A percentile compares a stretch with the other conserved stretches of the same genome.
Evolutionary conservation across 805 yeast genomes (phyloP).

Genomic region (Candida tammaniensis): DNA sequence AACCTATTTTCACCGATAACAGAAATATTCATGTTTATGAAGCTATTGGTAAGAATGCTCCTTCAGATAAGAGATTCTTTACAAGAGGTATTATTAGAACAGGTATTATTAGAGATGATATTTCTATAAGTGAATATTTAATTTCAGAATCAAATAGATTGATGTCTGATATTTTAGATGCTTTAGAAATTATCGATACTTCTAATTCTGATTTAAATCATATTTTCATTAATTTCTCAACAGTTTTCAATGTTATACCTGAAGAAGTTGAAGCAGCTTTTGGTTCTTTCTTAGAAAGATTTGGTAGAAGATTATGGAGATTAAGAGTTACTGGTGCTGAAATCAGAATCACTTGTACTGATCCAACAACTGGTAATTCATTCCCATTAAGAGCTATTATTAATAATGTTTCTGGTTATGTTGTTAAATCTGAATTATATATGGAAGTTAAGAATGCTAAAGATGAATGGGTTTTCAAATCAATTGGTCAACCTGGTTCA

Average conservation of each 20-base stretch:
- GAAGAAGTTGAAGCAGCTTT: constrained; percentile 96
- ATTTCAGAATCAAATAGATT: constrained; percentile 95
- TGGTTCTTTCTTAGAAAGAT: constrained; percentile 96
- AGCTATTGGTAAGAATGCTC: constrained; percentile 90
- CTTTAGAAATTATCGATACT: constrained; percentile 90
- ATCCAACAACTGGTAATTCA: constrained; percentile 80
- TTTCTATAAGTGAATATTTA: constrained; percentile 88
- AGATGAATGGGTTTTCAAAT: constrained; percentile 97
- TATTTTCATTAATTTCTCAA: constrained; percentile 94
- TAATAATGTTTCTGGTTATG: constrained; percentile 95
- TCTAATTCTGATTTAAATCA: constrained; percentile 95
- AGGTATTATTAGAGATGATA: constrained; percentile 89
- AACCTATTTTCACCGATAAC: constrained; percentile 93
- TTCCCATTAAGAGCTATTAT: constrained; percentile 97
- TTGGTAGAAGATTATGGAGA: constrained; percentile 96
- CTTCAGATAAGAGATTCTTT: constrained; percentile 92
- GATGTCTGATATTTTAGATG: constrained; percentile 94
- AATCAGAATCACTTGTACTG: constrained; percentile 92
- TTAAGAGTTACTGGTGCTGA: constrained; percentile 96
- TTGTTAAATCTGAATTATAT: constrained; percentile 91
- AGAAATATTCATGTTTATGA: constrained; percentile 97
- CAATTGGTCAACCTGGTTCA: constrained; percentile 90
- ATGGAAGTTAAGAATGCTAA: constrained; percentile 88
- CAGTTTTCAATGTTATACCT: constrained; percentile 90
- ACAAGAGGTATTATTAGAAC: constrained; percentile 97